phyloP scores from a whole-genome alignment of 768 basidiomycete species.

The Filobasidium floriforme region DNA sequence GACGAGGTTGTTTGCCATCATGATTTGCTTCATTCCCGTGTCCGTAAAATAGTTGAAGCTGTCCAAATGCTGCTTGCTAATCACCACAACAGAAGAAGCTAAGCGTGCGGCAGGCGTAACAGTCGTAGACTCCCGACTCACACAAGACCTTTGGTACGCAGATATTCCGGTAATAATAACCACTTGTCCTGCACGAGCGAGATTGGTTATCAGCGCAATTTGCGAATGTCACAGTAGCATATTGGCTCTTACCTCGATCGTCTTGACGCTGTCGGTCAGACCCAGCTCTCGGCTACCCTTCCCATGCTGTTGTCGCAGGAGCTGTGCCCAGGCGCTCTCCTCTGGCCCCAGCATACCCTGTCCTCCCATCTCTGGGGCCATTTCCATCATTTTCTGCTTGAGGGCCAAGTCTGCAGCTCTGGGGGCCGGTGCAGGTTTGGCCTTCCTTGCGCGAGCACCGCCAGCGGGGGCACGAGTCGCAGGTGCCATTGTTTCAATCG shows the following conservation, averaged over 20 bases:
- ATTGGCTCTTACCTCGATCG: slow-evolving; percentile 63
- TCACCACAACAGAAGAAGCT: neutral
- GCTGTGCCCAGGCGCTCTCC: slow-evolving; percentile 43
- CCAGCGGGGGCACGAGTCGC: slow-evolving; percentile 1
- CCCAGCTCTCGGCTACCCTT: slow-evolving; percentile 52
- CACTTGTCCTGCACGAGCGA: slow-evolving; percentile 75
- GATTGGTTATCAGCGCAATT: neutral
- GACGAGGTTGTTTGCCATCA: slow-evolving; percentile 49
- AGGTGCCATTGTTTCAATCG: neutral
- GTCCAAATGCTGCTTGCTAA: slow-evolving; percentile 85
- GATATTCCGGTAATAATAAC: slow-evolving; percentile 89
- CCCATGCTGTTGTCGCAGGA: slow-evolving; percentile 30
- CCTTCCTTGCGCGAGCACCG: neutral
- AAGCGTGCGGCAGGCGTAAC: too few species aligned
- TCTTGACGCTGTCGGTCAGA: slow-evolving; percentile 86
- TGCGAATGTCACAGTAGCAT: too few species aligned
- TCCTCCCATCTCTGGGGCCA: neutral
- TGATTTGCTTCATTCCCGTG: slow-evolving; percentile 89
- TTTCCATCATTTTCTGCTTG: slow-evolving; percentile 4
- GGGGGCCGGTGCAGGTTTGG: neutral
- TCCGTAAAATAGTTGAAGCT: slow-evolving; percentile 99
- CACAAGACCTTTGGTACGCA: slow-evolving; percentile 95
- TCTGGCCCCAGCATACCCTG: slow-evolving; percentile 23
- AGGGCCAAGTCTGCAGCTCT: neutral
- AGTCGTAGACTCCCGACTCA: neutral